Evolutionary conservation across 1,284 basidiomycete genomes (phyloP).

Genomic region (Trametes pubescens): DNA sequence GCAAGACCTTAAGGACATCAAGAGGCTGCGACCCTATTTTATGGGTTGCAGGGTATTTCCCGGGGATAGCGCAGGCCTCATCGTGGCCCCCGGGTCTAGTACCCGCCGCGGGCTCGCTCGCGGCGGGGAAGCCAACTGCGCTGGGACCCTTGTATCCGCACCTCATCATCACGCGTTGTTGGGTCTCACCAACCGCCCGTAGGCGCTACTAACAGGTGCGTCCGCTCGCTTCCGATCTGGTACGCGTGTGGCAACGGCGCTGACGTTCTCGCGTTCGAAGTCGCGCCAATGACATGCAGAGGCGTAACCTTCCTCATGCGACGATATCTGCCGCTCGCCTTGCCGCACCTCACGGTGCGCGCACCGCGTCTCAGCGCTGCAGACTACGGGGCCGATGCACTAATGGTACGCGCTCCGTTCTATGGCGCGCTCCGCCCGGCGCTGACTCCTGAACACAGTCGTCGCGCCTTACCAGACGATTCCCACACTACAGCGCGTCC

Average conservation of each 20-base stretch:
- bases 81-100: conserved; percentile 6
- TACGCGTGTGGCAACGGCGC: not conserved
- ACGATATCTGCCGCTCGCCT: not conserved
- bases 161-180: not conserved
- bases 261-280: not conserved
- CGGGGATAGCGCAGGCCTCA: conserved; percentile 3
- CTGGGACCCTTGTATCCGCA: not conserved
- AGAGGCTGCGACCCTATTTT: not conserved
- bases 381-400: not conserved
- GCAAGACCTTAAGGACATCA: not conserved
- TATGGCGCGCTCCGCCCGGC: not conserved
- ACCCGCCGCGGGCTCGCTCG: not conserved
- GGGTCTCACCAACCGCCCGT: not conserved
- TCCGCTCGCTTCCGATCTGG: not conserved
- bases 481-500: not conserved
- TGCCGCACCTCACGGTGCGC: not conserved
- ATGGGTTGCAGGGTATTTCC: not conserved
- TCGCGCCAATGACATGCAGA: not conserved
- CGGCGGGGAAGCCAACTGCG: conserved; percentile 7
- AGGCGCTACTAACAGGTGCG: not conserved
- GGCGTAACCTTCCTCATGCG: not conserved
- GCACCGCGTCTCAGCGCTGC: not conserved
- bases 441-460: not conserved
- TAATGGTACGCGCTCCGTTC: not conserved
- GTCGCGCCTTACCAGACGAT: not conserved